These are phyloP conservation scores for Eucalyptus regnans DNA, from an alignment of 345 rosid species.

Conservation along the genomic window DNA sequence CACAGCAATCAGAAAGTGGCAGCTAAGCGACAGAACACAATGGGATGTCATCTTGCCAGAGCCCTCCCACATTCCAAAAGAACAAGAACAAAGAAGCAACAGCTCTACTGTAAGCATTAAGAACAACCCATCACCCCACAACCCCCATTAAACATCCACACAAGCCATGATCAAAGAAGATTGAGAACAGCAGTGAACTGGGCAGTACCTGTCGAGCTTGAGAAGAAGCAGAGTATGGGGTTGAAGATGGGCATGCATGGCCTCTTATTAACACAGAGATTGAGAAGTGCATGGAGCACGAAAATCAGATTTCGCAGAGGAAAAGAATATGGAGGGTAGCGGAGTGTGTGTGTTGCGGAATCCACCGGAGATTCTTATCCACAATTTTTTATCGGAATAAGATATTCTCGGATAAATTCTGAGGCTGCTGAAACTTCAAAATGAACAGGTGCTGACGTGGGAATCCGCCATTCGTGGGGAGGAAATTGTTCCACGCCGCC, in stretches of 20 bases:
- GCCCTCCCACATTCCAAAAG: background rate
- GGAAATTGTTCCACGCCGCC: background rate
- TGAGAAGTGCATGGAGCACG: background rate
- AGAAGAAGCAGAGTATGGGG: background rate
- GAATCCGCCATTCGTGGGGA: background rate
- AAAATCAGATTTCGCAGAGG: background rate
- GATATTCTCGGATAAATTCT: background rate
- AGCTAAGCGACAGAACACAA: background rate
- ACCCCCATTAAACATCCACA: background rate
- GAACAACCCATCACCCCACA: background rate
- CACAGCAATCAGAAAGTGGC: background rate
- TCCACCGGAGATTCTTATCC: conserved; percentile 41
- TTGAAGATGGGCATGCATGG: background rate
- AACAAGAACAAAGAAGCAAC: background rate
- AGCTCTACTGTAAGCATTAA: background rate
- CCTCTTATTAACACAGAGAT: background rate
- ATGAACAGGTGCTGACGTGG: background rate
- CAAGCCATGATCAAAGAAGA: background rate
- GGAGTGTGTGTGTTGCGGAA: background rate
- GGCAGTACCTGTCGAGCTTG: background rate
- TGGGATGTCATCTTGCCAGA: background rate
- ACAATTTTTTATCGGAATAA: conserved; percentile 4
- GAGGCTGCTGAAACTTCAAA: background rate
- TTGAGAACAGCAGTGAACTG: background rate
- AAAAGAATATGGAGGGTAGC: background rate